Evolutionary conservation across 352 stramenopile species (phyloP).

Genomic region (Phytophthora quininea): DNA sequence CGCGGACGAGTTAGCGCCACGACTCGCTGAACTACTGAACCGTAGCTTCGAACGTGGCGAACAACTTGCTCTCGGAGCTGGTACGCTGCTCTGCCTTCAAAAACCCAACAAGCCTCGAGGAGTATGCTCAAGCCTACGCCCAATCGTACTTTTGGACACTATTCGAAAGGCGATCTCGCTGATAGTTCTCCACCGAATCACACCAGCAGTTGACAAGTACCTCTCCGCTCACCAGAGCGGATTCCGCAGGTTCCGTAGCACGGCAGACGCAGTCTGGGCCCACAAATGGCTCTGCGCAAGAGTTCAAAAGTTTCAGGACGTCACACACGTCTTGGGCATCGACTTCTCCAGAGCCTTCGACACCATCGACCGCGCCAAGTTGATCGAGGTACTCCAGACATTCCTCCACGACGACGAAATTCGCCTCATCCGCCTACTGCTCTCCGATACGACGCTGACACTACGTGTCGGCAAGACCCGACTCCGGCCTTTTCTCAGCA

Average conservation of each 20-base stretch:
- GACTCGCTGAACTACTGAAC: background rate
- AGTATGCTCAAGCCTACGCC: slow-evolving; percentile 7
- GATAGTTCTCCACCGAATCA: slow-evolving; percentile 1
- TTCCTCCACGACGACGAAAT: slow-evolving; percentile 12
- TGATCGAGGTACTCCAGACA: slow-evolving; percentile 5
- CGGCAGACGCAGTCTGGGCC: background rate
- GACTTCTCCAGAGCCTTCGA: no score
- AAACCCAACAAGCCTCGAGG: slow-evolving; percentile 8
- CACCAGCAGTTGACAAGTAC: slow-evolving; percentile 2
- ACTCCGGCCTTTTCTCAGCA: background rate
- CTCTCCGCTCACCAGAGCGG: background rate
- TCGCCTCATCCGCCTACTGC: background rate
- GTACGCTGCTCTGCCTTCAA: slow-evolving; percentile 1
- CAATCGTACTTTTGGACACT: slow-evolving; percentile 10
- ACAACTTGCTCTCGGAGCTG: background rate
- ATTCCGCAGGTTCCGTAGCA: slow-evolving; percentile 1
- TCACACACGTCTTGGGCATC: no score
- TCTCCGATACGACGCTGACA: slow-evolving; percentile 4
- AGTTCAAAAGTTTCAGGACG: no score
- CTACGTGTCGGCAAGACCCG: background rate
- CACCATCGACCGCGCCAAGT: no score
- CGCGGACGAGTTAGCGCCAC: background rate
- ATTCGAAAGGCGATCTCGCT: slow-evolving; percentile 9
- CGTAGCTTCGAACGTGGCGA: slow-evolving; percentile 4
- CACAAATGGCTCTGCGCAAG: no score